Conservation (phyloP, 805 yeast genomes). For the Scheffersomyces amazonensis region DNA sequence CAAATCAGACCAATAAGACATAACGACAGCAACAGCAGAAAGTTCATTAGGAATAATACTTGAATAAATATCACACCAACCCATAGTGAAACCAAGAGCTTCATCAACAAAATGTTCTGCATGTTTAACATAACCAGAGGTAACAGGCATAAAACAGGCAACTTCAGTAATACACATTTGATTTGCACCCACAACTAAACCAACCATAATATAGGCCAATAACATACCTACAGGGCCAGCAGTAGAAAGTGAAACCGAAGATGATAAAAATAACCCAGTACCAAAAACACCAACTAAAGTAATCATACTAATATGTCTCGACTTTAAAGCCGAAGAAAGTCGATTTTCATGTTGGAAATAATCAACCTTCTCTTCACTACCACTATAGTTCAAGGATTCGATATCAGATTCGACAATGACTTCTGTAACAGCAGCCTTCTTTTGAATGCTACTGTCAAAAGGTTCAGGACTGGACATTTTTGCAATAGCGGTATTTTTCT, state of each 20-base stretch:
- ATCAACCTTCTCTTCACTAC: slow-evolving; percentile 1
- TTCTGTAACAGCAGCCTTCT: not conserved
- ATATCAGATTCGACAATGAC: not conserved
- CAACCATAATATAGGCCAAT: slow-evolving; percentile 48
- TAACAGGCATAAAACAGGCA: slow-evolving; percentile 34
- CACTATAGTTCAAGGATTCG: not conserved
- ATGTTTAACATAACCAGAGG: slow-evolving; percentile 34
- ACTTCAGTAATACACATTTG: slow-evolving; percentile 40
- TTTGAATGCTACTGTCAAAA: not conserved
- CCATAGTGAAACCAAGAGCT: slow-evolving; percentile 45
- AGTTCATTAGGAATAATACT: slow-evolving; percentile 38
- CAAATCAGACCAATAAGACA: slow-evolving; percentile 43
- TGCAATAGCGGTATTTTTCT: too few species aligned
- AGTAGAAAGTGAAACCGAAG: slow-evolving; percentile 46
- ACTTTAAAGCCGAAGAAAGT: slow-evolving; percentile 12
- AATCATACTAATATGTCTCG: slow-evolving; percentile 18
- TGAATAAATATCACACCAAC: slow-evolving; percentile 41
- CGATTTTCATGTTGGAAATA: slow-evolving; percentile 12
- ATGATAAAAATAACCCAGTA: slow-evolving; percentile 55
- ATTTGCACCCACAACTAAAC: slow-evolving; percentile 36
- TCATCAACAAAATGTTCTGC: slow-evolving; percentile 40
- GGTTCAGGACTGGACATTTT: not conserved
- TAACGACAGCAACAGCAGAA: slow-evolving; percentile 45
- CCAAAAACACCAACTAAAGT: slow-evolving; percentile 31
- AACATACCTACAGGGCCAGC: slow-evolving; percentile 47